Conservation (phyloP, 805 yeast genomes). For the Sugiyamaella valdiviana region DNA sequence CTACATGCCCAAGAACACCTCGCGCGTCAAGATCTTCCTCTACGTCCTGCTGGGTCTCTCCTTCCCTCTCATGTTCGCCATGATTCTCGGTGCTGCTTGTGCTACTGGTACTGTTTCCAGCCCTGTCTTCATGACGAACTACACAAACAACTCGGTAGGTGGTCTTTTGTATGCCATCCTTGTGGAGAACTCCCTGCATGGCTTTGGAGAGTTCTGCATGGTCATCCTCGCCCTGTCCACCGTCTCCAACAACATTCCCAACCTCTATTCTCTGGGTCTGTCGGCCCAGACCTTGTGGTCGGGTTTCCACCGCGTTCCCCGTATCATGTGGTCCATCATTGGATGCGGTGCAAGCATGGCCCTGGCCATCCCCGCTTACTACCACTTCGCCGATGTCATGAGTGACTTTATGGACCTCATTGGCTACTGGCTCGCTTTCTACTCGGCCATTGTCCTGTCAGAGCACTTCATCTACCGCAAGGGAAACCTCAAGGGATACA, state of each 20-base stretch:
- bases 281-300: slow-evolving; percentile 83
- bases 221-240: slow-evolving; percentile 81
- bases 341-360: slow-evolving; percentile 77
- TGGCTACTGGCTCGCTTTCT: slow-evolving; percentile 85
- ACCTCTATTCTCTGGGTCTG: slow-evolving; percentile 84
- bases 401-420: slow-evolving; percentile 84
- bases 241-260: slow-evolving; percentile 87
- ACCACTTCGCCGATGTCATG: slow-evolving; percentile 66
- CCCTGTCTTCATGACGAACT: slow-evolving; percentile 43
- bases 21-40: slow-evolving; percentile 53
- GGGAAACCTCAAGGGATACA: slow-evolving; percentile 52
- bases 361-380: slow-evolving; percentile 83
- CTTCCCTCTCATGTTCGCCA: slow-evolving; percentile 63
- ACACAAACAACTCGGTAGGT: slow-evolving; percentile 56
- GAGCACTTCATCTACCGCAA: slow-evolving; percentile 79
- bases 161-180: slow-evolving; percentile 77
- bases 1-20: slow-evolving; percentile 67
- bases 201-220: slow-evolving; percentile 85
- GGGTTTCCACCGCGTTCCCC: slow-evolving; percentile 66
- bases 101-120: slow-evolving; percentile 52
- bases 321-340: slow-evolving; percentile 71
- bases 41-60: slow-evolving; percentile 59
- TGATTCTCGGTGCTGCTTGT: slow-evolving; percentile 82
- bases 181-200: slow-evolving; percentile 74
- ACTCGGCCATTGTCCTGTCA: slow-evolving; percentile 64